Base-by-base conservation (phyloP, 257 asterid species). In the Thymus quinquecostatus region DNA sequence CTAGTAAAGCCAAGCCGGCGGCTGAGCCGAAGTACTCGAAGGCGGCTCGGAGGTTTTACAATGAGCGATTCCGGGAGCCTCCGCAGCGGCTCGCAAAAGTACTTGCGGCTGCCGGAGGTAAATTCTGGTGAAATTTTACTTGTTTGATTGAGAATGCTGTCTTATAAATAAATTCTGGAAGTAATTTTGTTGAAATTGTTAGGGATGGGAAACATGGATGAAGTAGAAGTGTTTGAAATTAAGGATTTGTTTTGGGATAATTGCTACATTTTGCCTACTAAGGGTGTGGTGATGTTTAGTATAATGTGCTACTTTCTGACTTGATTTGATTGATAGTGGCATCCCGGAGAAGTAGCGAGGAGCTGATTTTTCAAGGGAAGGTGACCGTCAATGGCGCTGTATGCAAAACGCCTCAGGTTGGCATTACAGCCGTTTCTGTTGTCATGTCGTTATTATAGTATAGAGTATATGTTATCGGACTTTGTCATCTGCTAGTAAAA, bases 81-180 rank as follows among this genome's bases (percentile, higher is more conserved):
- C 95, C 96, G 6, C 98, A 92, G 81, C 88, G 99, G 38, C 87
- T 95, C 12, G 87, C 90, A 4, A 92, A 95, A 85, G 91, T 95
- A 48, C 84, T 95, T 61, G 98, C 99, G 60, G 92, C 98, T 60
- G 86, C 97, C 0, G 99, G 99, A 84, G 99, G 99, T 95, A 85
- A 70, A 33, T 32, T 12, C 41, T 47, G 60, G 51, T 48, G 3
- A 51, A 8, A 45, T 0, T 69, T 60, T 45, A 7, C 8, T 34
- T 62, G 10, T 40, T 45, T 67, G 13, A 9, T 21, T 53, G 30
- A 21, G 32, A 53, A 53, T 72, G 8, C 38, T 8, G 21, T 71
- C 40, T 32, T 7, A 40, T 48, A 12, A 43, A 60, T 11, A 2
- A 53, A 7, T 48, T 13, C 59, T 38, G 54, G 14, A 60, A 64